These are phyloP conservation scores for Suillus lakei DNA, from an alignment of 768 basidiomycete species.

Conservation along the genomic window DNA sequence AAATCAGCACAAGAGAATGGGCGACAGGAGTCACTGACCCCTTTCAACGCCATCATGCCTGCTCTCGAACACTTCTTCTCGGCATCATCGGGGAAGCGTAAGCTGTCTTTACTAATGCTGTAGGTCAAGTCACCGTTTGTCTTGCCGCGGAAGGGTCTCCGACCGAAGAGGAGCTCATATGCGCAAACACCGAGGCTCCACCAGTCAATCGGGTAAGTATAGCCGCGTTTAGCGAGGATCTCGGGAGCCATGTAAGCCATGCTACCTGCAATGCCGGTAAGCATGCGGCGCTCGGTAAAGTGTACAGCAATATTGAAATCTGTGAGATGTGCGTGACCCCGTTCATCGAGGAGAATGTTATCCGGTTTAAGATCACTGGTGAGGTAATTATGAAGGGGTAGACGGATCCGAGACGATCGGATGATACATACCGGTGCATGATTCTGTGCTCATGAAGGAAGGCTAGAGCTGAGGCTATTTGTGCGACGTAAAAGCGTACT, in stretches of 20 bases:
- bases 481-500: conserved; percentile 88
- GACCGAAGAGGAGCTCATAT: conserved; percentile 91
- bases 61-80: conserved; percentile 75
- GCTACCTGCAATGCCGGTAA: conserved; percentile 93
- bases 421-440: conserved; percentile 82
- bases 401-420: neutral
- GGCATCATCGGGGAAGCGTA: conserved; percentile 91
- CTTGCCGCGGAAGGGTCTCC: conserved; percentile 90
- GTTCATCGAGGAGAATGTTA: conserved; percentile 95
- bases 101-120: conserved; percentile 85
- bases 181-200: conserved; percentile 96
- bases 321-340: conserved; percentile 93
- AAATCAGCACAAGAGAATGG: conserved; percentile 16
- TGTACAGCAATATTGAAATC: conserved; percentile 99
- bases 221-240: conserved; percentile 91
- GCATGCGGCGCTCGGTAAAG: conserved; percentile 81
- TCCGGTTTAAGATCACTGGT: conserved; percentile 94
- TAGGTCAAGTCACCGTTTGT: conserved; percentile 93
- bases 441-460: conserved; percentile 94
- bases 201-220: conserved; percentile 94
- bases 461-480: conserved; percentile 85
- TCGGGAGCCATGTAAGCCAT: conserved; percentile 99
- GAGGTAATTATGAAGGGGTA: neutral
- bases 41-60: conserved; percentile 80
- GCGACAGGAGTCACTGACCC: conserved; percentile 54